Base-by-base conservation (phyloP, 192 early-diverging fungal species). In the Backusella sp. region DNA sequence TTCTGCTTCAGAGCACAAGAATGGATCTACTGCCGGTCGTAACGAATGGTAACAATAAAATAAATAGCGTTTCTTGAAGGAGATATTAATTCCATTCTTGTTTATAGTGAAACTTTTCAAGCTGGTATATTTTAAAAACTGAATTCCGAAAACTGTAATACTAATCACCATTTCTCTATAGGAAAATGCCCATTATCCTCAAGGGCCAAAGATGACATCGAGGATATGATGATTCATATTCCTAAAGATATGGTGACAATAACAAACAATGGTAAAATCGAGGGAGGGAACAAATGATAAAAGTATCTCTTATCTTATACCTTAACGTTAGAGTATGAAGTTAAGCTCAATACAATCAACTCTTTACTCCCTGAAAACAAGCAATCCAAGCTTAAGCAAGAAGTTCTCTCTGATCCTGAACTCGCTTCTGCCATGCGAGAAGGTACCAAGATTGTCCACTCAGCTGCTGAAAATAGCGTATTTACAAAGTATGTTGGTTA, bases 391-490 rank as follows among this genome's bases (percentile, higher is more conserved):
- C 14, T 68, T 41, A 71, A 44, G 4, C 70, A 71, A 71, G 70
- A 70, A n/a, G 32, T 56, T 21, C 70, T 73, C 7, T 26, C 70
- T 19, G 56, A 77, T n/a, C 75, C 82, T 76, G 77, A 84, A 74
- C 84, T 88, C 49, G 80, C 88, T 41, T 80, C 79, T 56, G 82
- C 79, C 56, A 84, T 89, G 77, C 78, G 78, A 65, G 88, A 89
- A 80, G 82, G 85, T n/a, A 89, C 88, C 46, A 87, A 86, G 76
- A 74, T 72, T 53, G 80, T 86, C 36, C 88, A 89, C 70, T 70
- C 78, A 21, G 77, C 80, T 36, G 88, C 88, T 42, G 88, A 87
- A 59, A 82, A 76, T 76, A 83, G 82, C n/a, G 82, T 82, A n/a
- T 87, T 89, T 72, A 78, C 85, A 52, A 82, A 81, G 81, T 86